Evolutionary conservation across 2,329 filamentous ascomycete species (phyloP), one percentile per base, ranked within the genome.

Genomic region (Fusarium annulatum): DNA sequence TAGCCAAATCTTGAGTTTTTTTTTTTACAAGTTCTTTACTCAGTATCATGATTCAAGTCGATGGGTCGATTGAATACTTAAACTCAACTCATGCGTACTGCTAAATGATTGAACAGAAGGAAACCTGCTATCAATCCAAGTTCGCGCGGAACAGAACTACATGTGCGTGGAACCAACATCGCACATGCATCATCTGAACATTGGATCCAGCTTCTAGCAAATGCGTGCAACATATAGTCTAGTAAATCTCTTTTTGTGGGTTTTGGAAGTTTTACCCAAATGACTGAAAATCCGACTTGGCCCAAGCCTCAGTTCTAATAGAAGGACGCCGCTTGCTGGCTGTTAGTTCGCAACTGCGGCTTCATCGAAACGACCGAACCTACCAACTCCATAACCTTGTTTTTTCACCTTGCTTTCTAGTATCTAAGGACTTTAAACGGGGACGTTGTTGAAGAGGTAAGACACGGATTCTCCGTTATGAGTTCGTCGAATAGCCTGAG

Each of bases 361-460:
- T 61, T 61, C 36, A 30, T 67, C 21, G 33, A 52, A 21, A 43
- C 36, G 23, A 23, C 30, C 51, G 28, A 49, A 77, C 75, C 48
- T 73, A 77, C 76, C 61, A 77, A 77, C 76, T 78, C 76, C 76
- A 61, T 72, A 67, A 61, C 68, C 75, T 63, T 67, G 39, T 48
- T 68, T 69, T 67, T 67, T 61, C 58, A 55, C 45, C 30, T 59
- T 66, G 56, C 41, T 67, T 70, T 65, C 46, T 38, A 56, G 42
- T 56, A 55, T 53, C 42, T 48, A 53, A 51, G 21, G 21, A 33
- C 48, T 60, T 77, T 73, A 87, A 21, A 87, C 85, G 5, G 90
- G 90, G 48, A 90, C 90, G 79, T 93, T 90, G 70, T 88, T 91
- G 82, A 93, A 93, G 58, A 93, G 82, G 79, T 92, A 93, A 30